phyloP scores from a whole-genome alignment of 2,329 filamentous ascomycete genomes.

The Exophiala oligosperma region DNA sequence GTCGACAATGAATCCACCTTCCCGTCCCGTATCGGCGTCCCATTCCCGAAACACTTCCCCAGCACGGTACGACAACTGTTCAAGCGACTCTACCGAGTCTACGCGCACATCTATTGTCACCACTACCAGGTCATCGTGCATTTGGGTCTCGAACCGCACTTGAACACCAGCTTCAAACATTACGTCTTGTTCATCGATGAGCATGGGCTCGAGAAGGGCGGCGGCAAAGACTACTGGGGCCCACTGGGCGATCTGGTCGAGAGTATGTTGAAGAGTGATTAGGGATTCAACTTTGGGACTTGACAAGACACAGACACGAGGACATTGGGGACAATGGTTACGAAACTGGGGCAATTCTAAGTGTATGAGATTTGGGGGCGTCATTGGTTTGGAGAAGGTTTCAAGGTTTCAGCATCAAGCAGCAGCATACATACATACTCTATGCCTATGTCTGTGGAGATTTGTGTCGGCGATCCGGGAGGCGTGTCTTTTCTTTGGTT shows the following conservation, averaged over 20 bases:
- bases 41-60: constrained; percentile 91
- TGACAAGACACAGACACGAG: background rate
- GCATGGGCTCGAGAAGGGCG: constrained; percentile 72
- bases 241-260: constrained; percentile 93
- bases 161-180: constrained; percentile 99
- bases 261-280: constrained; percentile 95
- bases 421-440: too few species aligned
- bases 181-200: constrained; percentile 99
- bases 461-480: too few species aligned
- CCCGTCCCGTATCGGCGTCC: constrained; percentile 89
- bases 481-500: too few species aligned
- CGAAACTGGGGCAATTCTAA: too few species aligned
- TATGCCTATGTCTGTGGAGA: too few species aligned
- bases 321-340: background rate
- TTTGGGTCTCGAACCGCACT: constrained; percentile 89
- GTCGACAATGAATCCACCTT: constrained; percentile 96
- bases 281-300: constrained; percentile 28
- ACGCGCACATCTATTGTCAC: constrained; percentile 99
- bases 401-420: too few species aligned
- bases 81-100: constrained; percentile 98
- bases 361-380: too few species aligned
- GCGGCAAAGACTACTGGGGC: constrained; percentile 96
- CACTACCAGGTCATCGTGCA: constrained; percentile 97
- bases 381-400: too few species aligned
- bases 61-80: constrained; percentile 90